These are phyloP conservation scores for Russula ochroleuca DNA, from an alignment of 768 basidiomycete genomes.

Conservation along the genomic window DNA sequence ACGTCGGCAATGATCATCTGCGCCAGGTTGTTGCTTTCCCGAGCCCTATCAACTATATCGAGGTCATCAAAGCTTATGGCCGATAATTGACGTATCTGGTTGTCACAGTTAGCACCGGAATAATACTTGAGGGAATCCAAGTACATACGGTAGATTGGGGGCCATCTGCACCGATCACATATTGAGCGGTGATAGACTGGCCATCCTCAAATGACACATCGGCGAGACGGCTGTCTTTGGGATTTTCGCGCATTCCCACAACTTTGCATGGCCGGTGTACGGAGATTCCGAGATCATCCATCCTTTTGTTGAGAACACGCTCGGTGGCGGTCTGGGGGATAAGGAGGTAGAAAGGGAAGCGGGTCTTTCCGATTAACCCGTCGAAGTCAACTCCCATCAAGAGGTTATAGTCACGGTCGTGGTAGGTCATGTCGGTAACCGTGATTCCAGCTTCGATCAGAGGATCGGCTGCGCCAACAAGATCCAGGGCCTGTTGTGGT, in stretches of 20 bases:
- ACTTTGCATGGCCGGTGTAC: conserved; percentile 41
- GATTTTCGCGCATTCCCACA: conserved; percentile 36
- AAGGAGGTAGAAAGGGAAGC: conserved; percentile 41
- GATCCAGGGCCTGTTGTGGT: conserved; percentile 44
- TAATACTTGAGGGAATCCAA: background rate
- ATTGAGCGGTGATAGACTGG: conserved; percentile 41
- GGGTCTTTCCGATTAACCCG: conserved; percentile 41
- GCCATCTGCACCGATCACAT: conserved; percentile 52
- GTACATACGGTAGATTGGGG: conserved; percentile 42
- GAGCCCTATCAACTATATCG: conserved; percentile 26
- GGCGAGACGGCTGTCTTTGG: conserved; percentile 31
- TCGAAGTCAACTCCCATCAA: conserved; percentile 36
- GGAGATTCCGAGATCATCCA: conserved; percentile 35
- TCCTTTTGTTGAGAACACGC: conserved; percentile 37
- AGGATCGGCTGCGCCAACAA: conserved; percentile 40
- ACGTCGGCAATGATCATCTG: conserved; percentile 50
- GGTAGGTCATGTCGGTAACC: conserved; percentile 30
- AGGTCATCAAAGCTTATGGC: conserved; percentile 47
- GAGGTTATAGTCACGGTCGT: conserved; percentile 31
- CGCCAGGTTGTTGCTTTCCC: conserved; percentile 32
- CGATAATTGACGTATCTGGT: conserved; percentile 42
- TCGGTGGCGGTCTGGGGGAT: conserved; percentile 47
- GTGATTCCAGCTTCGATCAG: conserved; percentile 40
- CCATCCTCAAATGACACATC: conserved; percentile 48
- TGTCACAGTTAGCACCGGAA: conserved; percentile 3